Conservation (phyloP, 163 green algal genomes). For the Scenedesmus sp. region DNA sequence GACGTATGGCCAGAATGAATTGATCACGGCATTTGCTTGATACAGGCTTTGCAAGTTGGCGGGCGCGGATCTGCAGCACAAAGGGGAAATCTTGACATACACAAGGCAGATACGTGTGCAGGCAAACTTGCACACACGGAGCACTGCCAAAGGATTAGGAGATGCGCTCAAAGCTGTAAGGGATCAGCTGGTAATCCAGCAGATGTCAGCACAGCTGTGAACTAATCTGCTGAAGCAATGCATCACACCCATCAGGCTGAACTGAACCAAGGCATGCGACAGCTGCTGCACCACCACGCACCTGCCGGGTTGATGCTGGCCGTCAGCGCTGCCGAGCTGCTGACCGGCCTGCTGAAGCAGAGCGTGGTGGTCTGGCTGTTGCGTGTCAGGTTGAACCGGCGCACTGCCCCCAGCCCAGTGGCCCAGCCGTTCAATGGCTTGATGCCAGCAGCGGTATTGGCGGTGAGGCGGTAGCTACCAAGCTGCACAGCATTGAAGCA, state of each 20-base stretch:
- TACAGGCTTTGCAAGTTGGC: too few species aligned
- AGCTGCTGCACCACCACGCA: background rate
- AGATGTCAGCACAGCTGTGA: background rate
- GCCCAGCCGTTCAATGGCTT: constrained; percentile 12
- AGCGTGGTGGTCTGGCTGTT: constrained; percentile 29
- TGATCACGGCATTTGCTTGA: too few species aligned
- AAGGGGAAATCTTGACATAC: background rate
- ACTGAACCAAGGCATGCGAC: too few species aligned
- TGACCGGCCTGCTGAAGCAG: constrained; percentile 34
- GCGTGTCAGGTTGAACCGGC: constrained; percentile 30
- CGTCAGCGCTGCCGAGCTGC: background rate
- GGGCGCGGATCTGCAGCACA: too few species aligned
- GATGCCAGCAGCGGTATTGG: background rate
- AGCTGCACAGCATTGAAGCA: background rate
- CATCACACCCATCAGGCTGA: background rate
- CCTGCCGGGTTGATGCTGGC: constrained; percentile 33
- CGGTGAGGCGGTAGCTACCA: background rate
- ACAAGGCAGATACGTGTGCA: too few species aligned
- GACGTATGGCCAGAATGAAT: too few species aligned
- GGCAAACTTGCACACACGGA: too few species aligned
- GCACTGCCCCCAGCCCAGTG: constrained; percentile 27
- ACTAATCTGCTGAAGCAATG: background rate
- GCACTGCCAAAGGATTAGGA: too few species aligned
- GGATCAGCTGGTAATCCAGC: too few species aligned
- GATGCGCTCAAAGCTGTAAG: too few species aligned